Evolutionary conservation across 148 eudicot genomes (phyloP).

Genomic region (Cornus suecica): DNA sequence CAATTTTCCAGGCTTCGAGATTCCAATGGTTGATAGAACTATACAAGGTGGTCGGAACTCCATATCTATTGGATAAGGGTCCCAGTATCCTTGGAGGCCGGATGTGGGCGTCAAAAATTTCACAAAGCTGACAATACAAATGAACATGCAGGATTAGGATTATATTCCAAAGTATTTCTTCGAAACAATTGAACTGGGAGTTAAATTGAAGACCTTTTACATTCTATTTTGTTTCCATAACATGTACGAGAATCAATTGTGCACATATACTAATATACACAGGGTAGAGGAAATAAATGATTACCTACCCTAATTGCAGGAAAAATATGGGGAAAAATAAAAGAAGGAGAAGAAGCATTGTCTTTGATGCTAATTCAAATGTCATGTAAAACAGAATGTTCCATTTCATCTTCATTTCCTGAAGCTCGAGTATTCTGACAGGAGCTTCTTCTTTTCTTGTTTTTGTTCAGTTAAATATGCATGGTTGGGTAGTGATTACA

Average conservation of each 20-base stretch:
- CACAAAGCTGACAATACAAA: conserved; percentile 63
- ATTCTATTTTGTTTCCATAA: not conserved
- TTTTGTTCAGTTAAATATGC: no score
- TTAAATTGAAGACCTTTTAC: not conserved
- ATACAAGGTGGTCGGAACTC: conserved; percentile 95
- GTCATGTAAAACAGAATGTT: no score
- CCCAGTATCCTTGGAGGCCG: conserved; percentile 94
- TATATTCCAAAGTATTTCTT: not conserved
- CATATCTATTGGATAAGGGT: conserved; percentile 97
- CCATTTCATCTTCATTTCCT: no score
- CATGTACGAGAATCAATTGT: not conserved
- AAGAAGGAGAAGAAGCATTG: no score
- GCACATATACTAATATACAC: no score
- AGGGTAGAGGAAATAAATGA: no score
- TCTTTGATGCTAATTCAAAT: no score
- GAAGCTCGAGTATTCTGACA: no score
- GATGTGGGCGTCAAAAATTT: conserved; percentile 88
- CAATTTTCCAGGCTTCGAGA: conserved; percentile 92
- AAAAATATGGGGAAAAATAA: no score
- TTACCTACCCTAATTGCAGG: no score
- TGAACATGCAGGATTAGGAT: not conserved
- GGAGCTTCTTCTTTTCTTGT: no score
- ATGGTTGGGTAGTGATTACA: not conserved
- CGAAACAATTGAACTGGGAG: no score
- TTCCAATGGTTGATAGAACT: conserved; percentile 95